A percentile compares a stretch with the other conserved stretches of the same genome.
phyloP scores from a whole-genome alignment of 106 monocot genomes.

The Allium cepa region DNA sequence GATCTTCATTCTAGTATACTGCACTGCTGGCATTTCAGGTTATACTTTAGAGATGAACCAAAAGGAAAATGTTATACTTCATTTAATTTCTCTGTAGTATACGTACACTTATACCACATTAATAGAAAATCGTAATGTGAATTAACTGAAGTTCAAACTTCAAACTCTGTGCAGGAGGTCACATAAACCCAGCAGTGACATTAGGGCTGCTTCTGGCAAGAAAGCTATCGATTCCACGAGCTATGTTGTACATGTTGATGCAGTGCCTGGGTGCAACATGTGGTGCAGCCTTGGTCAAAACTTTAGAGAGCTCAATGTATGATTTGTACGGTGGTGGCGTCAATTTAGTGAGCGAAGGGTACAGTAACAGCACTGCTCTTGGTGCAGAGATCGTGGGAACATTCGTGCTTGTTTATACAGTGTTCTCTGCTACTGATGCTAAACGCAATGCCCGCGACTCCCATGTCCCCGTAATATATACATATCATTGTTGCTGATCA shows the following conservation, averaged over 20 bases:
- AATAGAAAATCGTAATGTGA: no score
- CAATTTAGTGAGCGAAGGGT: slow-evolving; percentile 9
- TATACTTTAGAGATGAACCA: no score
- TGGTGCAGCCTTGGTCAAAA: slow-evolving; percentile 36
- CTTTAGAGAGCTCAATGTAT: slow-evolving; percentile 14
- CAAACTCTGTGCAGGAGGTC: slow-evolving; percentile 9
- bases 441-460: slow-evolving; percentile 31
- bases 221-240: slow-evolving; percentile 18
- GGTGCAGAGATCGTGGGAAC: slow-evolving; percentile 18
- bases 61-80: no score
- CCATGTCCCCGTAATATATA: slow-evolving; percentile 15
- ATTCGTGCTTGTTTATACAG: slow-evolving; percentile 38
- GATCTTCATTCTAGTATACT: no score
- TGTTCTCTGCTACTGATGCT: slow-evolving; percentile 35
- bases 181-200: slow-evolving; percentile 28
- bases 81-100: no score
- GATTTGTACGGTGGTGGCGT: slow-evolving; percentile 12
- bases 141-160: no score
- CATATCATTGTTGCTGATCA: no score
- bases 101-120: no score
- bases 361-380: slow-evolving; percentile 9
- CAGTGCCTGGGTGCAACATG: slow-evolving; percentile 39
- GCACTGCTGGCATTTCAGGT: no score
- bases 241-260: slow-evolving; percentile 17
- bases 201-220: slow-evolving; percentile 23